These are phyloP conservation scores for Aureobasidium uvarum DNA, from an alignment of 2,329 filamentous ascomycete genomes.

Conservation along the genomic window DNA sequence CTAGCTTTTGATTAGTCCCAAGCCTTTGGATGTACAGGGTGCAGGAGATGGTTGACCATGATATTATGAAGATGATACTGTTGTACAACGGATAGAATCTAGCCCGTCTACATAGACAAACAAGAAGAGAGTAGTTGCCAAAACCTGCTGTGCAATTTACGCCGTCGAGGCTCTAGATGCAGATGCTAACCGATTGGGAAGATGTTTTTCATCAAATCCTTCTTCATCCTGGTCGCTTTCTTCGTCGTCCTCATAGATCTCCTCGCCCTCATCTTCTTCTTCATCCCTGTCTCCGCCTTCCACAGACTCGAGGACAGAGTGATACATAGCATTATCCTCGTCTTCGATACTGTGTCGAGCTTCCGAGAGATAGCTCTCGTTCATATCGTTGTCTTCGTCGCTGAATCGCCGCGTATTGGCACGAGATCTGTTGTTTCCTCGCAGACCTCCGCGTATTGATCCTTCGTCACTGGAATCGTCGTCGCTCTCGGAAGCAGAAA, in stretches of 20 bases:
- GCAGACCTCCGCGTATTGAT: constrained; percentile 12
- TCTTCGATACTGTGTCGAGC: constrained; percentile 43
- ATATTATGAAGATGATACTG: not conserved
- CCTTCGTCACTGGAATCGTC: constrained; percentile 41
- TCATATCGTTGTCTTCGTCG: constrained; percentile 29
- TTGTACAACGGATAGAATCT: not conserved
- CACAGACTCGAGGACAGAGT: constrained; percentile 53
- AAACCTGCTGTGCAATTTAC: not conserved
- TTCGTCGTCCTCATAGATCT: constrained; percentile 30
- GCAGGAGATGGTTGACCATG: not conserved
- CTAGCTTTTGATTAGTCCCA: not conserved
- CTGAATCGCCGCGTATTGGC: constrained; percentile 22
- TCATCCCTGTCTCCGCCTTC: constrained; percentile 43
- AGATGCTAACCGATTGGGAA: not conserved
- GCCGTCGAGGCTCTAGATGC: constrained; percentile 9
- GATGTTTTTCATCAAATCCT: constrained; percentile 1
- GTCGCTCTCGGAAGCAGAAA: constrained; percentile 75
- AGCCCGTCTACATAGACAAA: not conserved
- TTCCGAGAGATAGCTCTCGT: constrained; percentile 33
- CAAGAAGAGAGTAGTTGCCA: not conserved
- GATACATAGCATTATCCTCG: constrained; percentile 45
- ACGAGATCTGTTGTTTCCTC: constrained; percentile 5
- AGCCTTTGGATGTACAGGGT: not conserved
- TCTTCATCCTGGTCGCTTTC: constrained; percentile 27
- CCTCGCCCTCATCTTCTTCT: constrained; percentile 29